Conservation (phyloP, 306 rosid species). For the Fragaria vesca region DNA sequence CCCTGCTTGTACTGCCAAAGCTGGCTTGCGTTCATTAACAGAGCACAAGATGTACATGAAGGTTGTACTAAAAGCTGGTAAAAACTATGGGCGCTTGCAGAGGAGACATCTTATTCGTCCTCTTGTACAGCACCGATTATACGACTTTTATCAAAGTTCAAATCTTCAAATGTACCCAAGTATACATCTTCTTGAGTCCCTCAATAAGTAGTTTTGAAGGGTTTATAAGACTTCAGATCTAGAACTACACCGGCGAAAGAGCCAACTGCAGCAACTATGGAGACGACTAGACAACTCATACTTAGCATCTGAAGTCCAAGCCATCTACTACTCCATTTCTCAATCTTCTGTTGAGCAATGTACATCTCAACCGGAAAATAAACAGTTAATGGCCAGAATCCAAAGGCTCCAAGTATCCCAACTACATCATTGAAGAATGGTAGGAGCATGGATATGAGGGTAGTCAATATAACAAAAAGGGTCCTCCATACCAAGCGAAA, state of each 20-base stretch:
- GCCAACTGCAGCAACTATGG: conserved; percentile 62
- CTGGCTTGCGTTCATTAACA: background rate
- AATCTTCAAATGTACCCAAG: background rate
- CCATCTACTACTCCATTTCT: conserved; percentile 53
- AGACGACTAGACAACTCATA: conserved; percentile 43
- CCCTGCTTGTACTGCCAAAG: background rate
- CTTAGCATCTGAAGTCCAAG: conserved; percentile 57
- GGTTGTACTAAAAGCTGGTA: background rate
- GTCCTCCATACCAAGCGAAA: conserved; percentile 70
- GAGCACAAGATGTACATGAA: background rate
- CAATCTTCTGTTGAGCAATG: conserved; percentile 56
- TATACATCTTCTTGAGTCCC: background rate
- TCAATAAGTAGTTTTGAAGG: conserved; percentile 59
- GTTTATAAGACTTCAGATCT: conserved; percentile 70
- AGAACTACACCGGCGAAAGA: conserved; percentile 66
- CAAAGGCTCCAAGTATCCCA: conserved; percentile 77
- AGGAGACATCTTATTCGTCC: background rate
- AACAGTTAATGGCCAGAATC: conserved; percentile 78
- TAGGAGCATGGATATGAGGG: conserved; percentile 60
- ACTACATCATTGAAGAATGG: conserved; percentile 85
- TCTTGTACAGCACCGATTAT: background rate
- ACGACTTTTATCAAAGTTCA: background rate
- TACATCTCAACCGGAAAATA: conserved; percentile 77
- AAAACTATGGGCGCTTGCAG: background rate
- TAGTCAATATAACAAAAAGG: conserved; percentile 51